Base-by-base conservation (phyloP, 2,329 filamentous ascomycete species). In the Sclerotinia subarctica region DNA sequence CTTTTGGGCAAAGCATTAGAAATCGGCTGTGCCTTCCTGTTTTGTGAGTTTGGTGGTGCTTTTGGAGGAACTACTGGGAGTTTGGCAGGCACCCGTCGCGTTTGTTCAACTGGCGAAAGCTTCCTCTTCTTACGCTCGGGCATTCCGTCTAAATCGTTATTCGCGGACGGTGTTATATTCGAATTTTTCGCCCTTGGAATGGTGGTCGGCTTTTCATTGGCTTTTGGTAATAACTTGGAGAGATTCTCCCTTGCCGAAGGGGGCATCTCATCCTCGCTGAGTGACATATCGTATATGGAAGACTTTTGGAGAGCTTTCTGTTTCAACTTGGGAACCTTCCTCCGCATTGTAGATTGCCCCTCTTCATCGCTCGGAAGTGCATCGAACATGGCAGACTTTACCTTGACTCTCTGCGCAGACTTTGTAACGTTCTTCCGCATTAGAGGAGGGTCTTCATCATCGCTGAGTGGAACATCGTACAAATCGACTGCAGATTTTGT, bases 111-210 rank as follows among this genome's bases (percentile, higher is more conserved):
- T 44, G 74, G 73, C 19, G 74, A 76, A 13, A 77, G 52, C 52
- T 75, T 76, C 29, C 71, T 65, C 32, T 72, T 73, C 62, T 76
- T 76, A 47, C 70, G 72, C n/a, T 70, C 73, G 46, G 65, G 68
- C 17, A 46, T 51, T 29, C 69, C 69, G 13, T 65, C 69, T 38
- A 26, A 26, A 35, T 52, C 44, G 15, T 15, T 24, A 26, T 26
- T 44, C 19, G 15, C 21, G 26, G 32, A 7, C 19, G 35, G 56
- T 62, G 47, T 54, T 29, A 24, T 44, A n/a, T 26, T 44, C 19
- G 21, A 32, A 7, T 53, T 3, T 10, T 62, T 67, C 21, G 24
- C 13, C 4, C 35, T 67, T 29, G 47, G 56, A 44, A 46, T 13
- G 11, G 8, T 10, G n/a, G 26, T 7, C 24, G 47, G 38, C 19